Evolutionary conservation across 1,139 yeast genomes (phyloP), one percentile per base, ranked within the genome.

Genomic region (Suhomyces yuchorum): DNA sequence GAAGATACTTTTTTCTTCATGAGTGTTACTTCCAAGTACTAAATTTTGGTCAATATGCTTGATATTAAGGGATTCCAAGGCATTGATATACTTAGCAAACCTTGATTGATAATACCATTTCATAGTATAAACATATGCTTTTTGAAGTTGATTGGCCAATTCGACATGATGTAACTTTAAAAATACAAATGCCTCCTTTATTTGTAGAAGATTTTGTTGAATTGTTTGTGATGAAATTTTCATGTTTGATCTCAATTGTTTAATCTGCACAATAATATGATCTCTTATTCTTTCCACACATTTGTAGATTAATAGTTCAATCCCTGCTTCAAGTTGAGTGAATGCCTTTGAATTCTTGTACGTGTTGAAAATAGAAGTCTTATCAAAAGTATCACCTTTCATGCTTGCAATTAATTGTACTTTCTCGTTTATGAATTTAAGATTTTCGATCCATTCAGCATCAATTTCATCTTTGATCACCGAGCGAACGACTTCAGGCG

Each of bases 101-200:
- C 87, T 80, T 46, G 87, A 78, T 50, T 78, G 76, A 63, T 93
- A 93, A 68, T 93, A 93, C 99, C 99, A 93, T 58, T 80, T 76
- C 90, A 92, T 91, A 2, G 98, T 92, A 60, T 82, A 85, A 11
- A 85, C 71, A 62, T 93, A 93, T 0, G 97, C 98, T 57, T 80
- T 78, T 51, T 83, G 78, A 39, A 93, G 74, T 57, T 90, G 96
- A n/a, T 71, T 62, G 0, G 96, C 92, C 47, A 93, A 68, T n/a
- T 82, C 77, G 4, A 78, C 75, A 51, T 87, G 81, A 44, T 81
- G 80, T 3, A 66, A 56, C 7, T 71, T 64, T 33, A 93, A 65
- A 54, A 87, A 91, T 2, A 68, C 68, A 57, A 70, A 87, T 1
- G 82, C 73, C 43, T 85, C 90, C 51, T 80, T 80, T 15, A 83